Evolutionary conservation across 148 eudicot species (phyloP).

Genomic region (Chenopodium suecicum): DNA sequence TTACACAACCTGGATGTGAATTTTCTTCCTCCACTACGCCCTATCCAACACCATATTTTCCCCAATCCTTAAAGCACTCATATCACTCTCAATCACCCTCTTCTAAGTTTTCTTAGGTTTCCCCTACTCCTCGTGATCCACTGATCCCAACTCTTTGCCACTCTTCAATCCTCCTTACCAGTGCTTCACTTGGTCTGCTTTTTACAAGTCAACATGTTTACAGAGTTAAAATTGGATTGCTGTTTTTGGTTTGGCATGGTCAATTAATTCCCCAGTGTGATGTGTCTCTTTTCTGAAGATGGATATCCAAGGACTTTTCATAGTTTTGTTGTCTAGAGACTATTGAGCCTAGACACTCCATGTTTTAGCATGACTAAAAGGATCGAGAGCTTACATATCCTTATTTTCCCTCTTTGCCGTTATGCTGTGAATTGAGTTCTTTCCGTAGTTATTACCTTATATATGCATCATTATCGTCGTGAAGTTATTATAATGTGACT

Average conservation of each 20-base stretch:
- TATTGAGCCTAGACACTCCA: neutral
- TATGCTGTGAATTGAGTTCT: neutral
- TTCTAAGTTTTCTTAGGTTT: no score
- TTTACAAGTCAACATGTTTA: neutral
- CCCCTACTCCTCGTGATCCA: no score
- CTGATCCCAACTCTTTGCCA: no score
- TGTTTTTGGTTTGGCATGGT: neutral
- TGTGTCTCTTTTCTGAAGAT: constrained; percentile 11
- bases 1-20: no score
- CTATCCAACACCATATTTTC: no score
- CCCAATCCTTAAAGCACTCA: no score
- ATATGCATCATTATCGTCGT: constrained; percentile 1
- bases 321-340: neutral
- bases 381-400: neutral
- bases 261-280: neutral
- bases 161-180: no score
- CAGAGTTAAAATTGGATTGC: no score
- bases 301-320: neutral
- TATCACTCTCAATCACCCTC: no score
- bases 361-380: neutral
- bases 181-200: no score
- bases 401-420: neutral
- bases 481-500: neutral
- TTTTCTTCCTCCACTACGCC: no score
- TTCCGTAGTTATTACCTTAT: neutral